These are phyloP conservation scores for Rhododendron kiyosumense DNA, from an alignment of 148 eudicot species.

Conservation along the genomic window DNA sequence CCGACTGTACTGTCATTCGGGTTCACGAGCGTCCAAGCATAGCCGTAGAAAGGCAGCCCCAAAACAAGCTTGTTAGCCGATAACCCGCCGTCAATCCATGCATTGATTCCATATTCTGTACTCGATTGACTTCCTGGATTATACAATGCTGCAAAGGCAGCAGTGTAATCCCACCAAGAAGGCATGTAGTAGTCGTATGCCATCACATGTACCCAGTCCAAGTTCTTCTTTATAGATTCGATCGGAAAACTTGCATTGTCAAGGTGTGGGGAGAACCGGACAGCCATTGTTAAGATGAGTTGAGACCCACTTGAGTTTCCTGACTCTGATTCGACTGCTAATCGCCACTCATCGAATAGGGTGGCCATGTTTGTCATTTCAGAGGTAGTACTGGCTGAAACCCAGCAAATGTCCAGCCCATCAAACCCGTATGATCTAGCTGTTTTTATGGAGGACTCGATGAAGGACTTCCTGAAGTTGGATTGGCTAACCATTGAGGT, in stretches of 20 bases:
- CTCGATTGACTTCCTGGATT: constrained; percentile 29
- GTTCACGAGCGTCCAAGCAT: constrained; percentile 33
- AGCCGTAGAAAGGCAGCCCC: constrained; percentile 42
- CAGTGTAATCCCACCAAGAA: constrained; percentile 14
- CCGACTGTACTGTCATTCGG: constrained; percentile 19
- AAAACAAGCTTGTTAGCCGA: constrained; percentile 27
- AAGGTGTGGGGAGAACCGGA: background rate
- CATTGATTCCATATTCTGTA: constrained; percentile 31
- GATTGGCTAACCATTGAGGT: constrained; percentile 12
- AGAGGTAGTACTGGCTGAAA: constrained; percentile 1
- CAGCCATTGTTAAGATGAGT: constrained; percentile 24
- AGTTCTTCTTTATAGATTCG: constrained; percentile 22
- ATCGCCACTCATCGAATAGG: constrained; percentile 34
- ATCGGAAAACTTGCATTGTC: constrained; percentile 17
- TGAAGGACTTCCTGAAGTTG: constrained; percentile 25
- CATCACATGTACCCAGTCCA: constrained; percentile 33
- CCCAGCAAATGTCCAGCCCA: constrained; percentile 28
- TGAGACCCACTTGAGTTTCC: background rate
- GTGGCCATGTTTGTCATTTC: constrained; percentile 12
- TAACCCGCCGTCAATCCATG: constrained; percentile 34
- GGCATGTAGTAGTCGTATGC: constrained; percentile 33
- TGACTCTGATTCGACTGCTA: constrained; percentile 16
- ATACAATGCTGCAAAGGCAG: constrained; percentile 36
- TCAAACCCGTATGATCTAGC: constrained; percentile 27
- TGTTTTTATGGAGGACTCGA: constrained; percentile 28